A percentile compares a stretch with the other conserved stretches of the same genome.
phyloP scores from a whole-genome alignment of 805 yeast species.

The Ogataea glucozyma region DNA sequence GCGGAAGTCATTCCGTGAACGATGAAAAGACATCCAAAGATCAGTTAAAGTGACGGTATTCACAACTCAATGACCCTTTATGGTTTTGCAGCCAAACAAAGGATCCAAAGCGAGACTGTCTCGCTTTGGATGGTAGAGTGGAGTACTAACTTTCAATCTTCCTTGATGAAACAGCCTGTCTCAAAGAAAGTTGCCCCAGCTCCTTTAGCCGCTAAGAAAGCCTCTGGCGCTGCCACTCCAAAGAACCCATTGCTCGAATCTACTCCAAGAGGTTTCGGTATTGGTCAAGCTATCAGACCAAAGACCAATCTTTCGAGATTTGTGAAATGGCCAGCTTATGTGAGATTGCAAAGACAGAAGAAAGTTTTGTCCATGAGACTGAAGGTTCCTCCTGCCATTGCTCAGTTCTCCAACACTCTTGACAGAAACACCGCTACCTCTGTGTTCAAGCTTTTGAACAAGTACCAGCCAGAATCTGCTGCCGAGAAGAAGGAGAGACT shows the following conservation, averaged over 20 bases:
- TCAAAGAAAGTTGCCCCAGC: conserved; percentile 96
- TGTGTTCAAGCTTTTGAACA: conserved; percentile 95
- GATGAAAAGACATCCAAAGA: conserved; percentile 8
- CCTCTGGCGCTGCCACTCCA: conserved; percentile 46
- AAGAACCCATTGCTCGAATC: conserved; percentile 89
- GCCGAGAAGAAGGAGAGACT: conserved; percentile 99
- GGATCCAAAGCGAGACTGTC: conserved; percentile 6
- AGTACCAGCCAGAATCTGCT: conserved; percentile 97
- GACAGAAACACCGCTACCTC: conserved; percentile 99
- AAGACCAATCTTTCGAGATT: conserved; percentile 94
- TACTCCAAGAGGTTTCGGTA: conserved; percentile 91
- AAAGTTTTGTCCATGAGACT: conserved; percentile 93
- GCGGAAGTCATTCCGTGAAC: conserved; percentile 1
- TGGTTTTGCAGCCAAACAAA: conserved; percentile 4
- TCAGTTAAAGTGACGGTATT: conserved; percentile 11
- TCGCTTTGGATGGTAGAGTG: conserved; percentile 20
- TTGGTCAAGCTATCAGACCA: conserved; percentile 95
- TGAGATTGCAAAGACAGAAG: conserved; percentile 98
- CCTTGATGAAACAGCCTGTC: conserved; percentile 42
- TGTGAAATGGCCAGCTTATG: conserved; percentile 99
- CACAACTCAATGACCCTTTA: conserved; percentile 32
- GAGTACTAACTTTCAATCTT: conserved; percentile 26
- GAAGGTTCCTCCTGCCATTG: conserved; percentile 98
- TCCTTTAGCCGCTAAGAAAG: conserved; percentile 83
- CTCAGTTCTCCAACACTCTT: conserved; percentile 93